Evolutionary conservation across 768 basidiomycete genomes (phyloP).

Genomic region (Tulasnella sp.): DNA sequence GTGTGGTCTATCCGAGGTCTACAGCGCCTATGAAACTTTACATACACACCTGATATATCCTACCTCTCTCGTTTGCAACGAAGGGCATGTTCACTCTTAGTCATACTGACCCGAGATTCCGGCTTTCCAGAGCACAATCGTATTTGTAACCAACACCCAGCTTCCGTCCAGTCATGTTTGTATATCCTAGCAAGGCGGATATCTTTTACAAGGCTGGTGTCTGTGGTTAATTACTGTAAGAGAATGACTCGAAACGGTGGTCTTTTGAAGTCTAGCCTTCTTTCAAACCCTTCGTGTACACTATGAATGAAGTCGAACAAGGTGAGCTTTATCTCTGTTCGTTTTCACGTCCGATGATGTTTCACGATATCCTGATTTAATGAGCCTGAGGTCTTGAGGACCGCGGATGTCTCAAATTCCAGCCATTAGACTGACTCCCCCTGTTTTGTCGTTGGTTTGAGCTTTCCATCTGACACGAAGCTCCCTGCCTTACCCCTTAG

Average conservation of each 20-base stretch:
- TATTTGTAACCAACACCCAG: too few relatives aligned
- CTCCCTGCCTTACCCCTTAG: too few relatives aligned
- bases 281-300: too few relatives aligned
- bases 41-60: neutral
- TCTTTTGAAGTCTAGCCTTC: too few relatives aligned
- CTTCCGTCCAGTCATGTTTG: too few relatives aligned
- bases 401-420: constrained; percentile 20
- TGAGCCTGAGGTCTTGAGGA: constrained; percentile 27
- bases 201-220: neutral
- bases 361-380: constrained; percentile 22
- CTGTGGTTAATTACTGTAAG: neutral
- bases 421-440: constrained; percentile 21
- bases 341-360: neutral
- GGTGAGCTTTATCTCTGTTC: neutral
- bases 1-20: neutral
- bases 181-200: too few relatives aligned
- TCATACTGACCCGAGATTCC: too few relatives aligned
- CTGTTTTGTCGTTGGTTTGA: too few relatives aligned
- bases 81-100: too few relatives aligned
- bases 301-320: neutral
- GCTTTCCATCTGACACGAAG: too few relatives aligned
- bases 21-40: neutral
- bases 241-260: too few relatives aligned
- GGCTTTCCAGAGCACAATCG: too few relatives aligned
- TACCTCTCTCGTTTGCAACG: neutral